These are phyloP conservation scores for Microcyclosporella mali DNA, from an alignment of 2,329 filamentous ascomycete genomes.

Conservation along the genomic window DNA sequence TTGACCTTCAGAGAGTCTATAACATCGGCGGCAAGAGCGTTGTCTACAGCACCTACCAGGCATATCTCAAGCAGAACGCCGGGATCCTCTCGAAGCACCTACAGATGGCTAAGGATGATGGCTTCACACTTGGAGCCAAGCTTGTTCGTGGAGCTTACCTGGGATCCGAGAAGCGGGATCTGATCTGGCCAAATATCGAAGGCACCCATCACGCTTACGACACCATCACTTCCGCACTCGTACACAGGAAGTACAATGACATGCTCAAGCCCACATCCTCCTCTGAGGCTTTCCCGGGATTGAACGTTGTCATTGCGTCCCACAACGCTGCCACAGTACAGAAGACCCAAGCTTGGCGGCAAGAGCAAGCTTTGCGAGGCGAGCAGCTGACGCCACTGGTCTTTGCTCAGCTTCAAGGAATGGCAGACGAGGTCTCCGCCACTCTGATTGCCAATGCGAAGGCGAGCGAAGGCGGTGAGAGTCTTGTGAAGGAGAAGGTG, in stretches of 20 bases:
- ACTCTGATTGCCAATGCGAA: conserved; percentile 45
- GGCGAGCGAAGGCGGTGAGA: conserved; percentile 28
- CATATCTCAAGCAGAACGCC: conserved; percentile 48
- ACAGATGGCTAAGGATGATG: conserved; percentile 38
- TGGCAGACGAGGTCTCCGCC: conserved; percentile 86
- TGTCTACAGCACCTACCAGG: conserved; percentile 63
- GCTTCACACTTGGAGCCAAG: conserved; percentile 51
- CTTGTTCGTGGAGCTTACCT: conserved; percentile 54
- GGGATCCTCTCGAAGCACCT: conserved; percentile 43
- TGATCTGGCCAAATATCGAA: conserved; percentile 51
- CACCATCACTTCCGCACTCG: conserved; percentile 59
- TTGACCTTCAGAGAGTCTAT: conserved; percentile 21
- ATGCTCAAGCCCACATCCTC: conserved; percentile 42
- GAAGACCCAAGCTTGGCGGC: conserved; percentile 46
- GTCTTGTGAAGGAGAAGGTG: conserved; percentile 39
- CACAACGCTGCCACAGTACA: conserved; percentile 72
- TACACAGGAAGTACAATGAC: conserved; percentile 57
- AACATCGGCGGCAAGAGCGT: conserved; percentile 53
- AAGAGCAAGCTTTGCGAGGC: conserved; percentile 37
- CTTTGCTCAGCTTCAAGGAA: conserved; percentile 83
- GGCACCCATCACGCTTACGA: conserved; percentile 62
- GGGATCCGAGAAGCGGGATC: conserved; percentile 41
- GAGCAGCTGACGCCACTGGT: conserved; percentile 44
- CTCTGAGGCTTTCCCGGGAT: conserved; percentile 33
- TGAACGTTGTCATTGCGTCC: conserved; percentile 67